These are phyloP conservation scores for Ustulina deusta DNA, from an alignment of 2,329 filamentous ascomycete species.

Conservation along the genomic window DNA sequence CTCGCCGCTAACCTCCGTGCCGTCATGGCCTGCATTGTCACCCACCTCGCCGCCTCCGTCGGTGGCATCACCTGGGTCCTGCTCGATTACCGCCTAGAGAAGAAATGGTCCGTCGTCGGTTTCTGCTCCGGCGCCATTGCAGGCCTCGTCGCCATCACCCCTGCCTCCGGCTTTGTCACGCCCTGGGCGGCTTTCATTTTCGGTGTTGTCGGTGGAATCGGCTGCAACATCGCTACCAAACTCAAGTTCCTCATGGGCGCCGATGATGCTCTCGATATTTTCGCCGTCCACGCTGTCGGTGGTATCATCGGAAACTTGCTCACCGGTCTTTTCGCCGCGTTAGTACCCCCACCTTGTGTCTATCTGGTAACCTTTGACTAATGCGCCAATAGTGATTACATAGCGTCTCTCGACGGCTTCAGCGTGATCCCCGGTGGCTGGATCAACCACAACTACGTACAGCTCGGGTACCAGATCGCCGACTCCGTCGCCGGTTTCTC, in stretches of 20 bases:
- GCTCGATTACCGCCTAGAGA: conserved; percentile 90
- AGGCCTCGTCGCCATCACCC: conserved; percentile 88
- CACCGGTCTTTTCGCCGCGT: conserved; percentile 82
- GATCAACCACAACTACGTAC: conserved; percentile 77
- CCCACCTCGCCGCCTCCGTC: conserved; percentile 85
- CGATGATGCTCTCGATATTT: conserved; percentile 90
- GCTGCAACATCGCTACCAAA: conserved; percentile 90
- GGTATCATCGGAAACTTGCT: conserved; percentile 84
- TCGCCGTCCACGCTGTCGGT: conserved; percentile 88
- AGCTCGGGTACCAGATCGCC: conserved; percentile 78
- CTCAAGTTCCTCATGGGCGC: conserved; percentile 79
- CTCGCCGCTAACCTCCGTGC: conserved; percentile 86
- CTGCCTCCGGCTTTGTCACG: conserved; percentile 84
- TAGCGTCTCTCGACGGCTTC: conserved; percentile 78
- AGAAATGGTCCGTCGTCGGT: conserved; percentile 92
- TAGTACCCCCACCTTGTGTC: conserved; percentile 48
- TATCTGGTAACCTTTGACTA: conserved; percentile 12
- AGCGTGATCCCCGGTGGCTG: conserved; percentile 71
- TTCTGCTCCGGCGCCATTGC: conserved; percentile 93
- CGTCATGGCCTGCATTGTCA: conserved; percentile 89
- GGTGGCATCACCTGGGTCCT: conserved; percentile 87
- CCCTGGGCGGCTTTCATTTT: conserved; percentile 70
- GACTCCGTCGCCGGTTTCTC: conserved; percentile 73
- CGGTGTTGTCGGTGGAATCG: conserved; percentile 70
- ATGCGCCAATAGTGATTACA: conserved; percentile 67